Evolutionary conservation across 1,139 yeast genomes (phyloP).

Genomic region (Pichia sp.): DNA sequence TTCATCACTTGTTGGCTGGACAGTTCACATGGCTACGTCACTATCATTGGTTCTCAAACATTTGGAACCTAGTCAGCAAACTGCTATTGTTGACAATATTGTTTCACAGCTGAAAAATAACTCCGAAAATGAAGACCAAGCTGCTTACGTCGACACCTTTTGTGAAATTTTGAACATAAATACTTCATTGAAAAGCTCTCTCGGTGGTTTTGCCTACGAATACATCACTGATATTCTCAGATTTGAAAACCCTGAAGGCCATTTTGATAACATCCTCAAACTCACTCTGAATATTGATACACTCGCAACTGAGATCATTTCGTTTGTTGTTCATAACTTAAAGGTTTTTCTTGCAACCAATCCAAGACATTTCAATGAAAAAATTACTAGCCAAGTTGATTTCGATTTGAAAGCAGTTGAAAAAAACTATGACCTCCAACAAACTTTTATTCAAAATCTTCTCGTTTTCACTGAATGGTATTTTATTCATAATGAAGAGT

Average conservation of each 20-base stretch:
- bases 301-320: slow-evolving; percentile 8
- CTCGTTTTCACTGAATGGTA: slow-evolving; percentile 18
- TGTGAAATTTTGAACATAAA: slow-evolving; percentile 31
- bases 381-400: slow-evolving; percentile 1
- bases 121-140: slow-evolving; percentile 1
- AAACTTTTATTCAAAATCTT: slow-evolving; percentile 5
- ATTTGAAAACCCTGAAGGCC: neutral
- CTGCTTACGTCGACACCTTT: slow-evolving; percentile 23
- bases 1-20: too few species aligned
- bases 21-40: slow-evolving; percentile 4
- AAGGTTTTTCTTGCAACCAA: slow-evolving; percentile 5
- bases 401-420: neutral
- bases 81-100: slow-evolving; percentile 8
- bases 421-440: slow-evolving; percentile 6
- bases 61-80: slow-evolving; percentile 17
- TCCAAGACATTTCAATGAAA: slow-evolving; percentile 13
- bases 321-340: slow-evolving; percentile 5
- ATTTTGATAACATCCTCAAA: slow-evolving; percentile 10
- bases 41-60: slow-evolving; percentile 11
- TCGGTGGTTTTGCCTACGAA: slow-evolving; percentile 16
- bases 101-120: slow-evolving; percentile 1
- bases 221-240: slow-evolving; percentile 15
- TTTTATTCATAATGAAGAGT: slow-evolving; percentile 13
- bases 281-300: slow-evolving; percentile 9
- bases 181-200: neutral